Percentiles rank a stretch among this genome's conserved stretches.
Evolutionary conservation across 495 filamentous ascomycete species (phyloP).

Genomic region (Talaromyces nanjingensis): DNA sequence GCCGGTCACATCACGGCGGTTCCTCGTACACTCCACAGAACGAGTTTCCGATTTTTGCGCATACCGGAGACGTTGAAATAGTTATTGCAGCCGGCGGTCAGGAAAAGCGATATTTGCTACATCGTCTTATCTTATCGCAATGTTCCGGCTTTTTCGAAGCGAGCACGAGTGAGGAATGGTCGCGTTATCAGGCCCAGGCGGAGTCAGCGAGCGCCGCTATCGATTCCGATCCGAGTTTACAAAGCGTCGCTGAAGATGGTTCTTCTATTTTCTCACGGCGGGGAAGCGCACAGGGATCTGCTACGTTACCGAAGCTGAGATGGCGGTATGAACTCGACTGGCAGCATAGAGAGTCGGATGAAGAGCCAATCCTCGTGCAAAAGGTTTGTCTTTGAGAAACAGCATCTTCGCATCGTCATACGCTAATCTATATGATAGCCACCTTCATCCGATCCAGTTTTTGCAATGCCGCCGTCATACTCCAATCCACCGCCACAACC

Average conservation of each 20-base stretch:
- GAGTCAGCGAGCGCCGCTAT: conserved; percentile 11
- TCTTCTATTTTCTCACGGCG: conserved; percentile 35
- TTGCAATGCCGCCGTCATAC: conserved; percentile 31
- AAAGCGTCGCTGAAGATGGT: conserved; percentile 52
- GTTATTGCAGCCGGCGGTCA: conserved; percentile 62
- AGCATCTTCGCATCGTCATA: background rate
- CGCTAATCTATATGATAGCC: conserved; percentile 18
- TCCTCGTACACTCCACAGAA: conserved; percentile 66
- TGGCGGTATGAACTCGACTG: conserved; percentile 88
- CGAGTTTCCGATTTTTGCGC: conserved; percentile 85
- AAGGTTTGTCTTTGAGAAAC: conserved; percentile 42
- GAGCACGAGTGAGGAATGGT: conserved; percentile 82
- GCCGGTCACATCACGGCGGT: conserved; percentile 76
- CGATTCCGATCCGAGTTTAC: conserved; percentile 34
- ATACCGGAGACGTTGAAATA: conserved; percentile 88
- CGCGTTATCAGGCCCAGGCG: conserved; percentile 36
- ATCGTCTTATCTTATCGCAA: conserved; percentile 75
- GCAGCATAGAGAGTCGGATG: conserved; percentile 61
- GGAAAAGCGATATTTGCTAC: conserved; percentile 77
- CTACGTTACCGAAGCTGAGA: conserved; percentile 40
- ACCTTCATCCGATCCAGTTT: conserved; percentile 40
- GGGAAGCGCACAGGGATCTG: conserved; percentile 17
- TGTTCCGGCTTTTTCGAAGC: conserved; percentile 92
- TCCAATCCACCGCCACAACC: conserved; percentile 39
- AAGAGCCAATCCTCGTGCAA: conserved; percentile 83